Evolutionary conservation across 2,329 filamentous ascomycete species (phyloP), one percentile per base, ranked within the genome.

Genomic region (Pseudogymnoascus pannorum): DNA sequence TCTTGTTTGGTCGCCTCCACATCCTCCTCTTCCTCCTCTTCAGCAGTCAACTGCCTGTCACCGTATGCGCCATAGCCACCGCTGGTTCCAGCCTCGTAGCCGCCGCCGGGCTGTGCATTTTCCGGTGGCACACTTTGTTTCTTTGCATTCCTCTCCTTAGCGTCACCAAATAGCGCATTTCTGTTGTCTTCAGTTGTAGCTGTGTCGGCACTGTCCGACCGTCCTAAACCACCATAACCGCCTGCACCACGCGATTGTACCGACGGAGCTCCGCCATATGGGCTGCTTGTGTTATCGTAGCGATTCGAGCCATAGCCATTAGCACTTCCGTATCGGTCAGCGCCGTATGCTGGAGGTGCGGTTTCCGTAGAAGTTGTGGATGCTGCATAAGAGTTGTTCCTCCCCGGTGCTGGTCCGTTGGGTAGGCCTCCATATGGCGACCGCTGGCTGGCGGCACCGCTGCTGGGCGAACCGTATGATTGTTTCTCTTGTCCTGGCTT

Each of bases 21-120:
- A 63, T 89, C 85, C 72, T 89, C 84, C 65, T 90, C 86, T 68
- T 94, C 87, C 65, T 87, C 75, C 77, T 82, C 77, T 61, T 96
- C 91, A 1, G 87, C 91, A 0, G 91, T 96, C 66, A 96, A 77
- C 72, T 96, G 85, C 57, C 90, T 84, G 61, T 87, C 86, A 59
- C 89, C 83, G 65, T 86, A 85, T 26, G 80, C 81, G 24, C 78
- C 81, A 62, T 78, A 80, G n/a, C 54, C 62, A 12, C 42, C 44
- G 11, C 58, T 60, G 20, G 57, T 60, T 29, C 63, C 64, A 64
- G 67, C 60, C 7, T 62, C 61, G 36, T 72, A 71, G n/a, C 67
- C 70, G 20, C 66, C 65, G 18, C 65, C 66, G 29, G 68, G 65
- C 61, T 61, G 64, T 14, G 64, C 65, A 60, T 68, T 67, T n/a